phyloP scores from a whole-genome alignment of 345 rosid species.

The Populus alba region DNA sequence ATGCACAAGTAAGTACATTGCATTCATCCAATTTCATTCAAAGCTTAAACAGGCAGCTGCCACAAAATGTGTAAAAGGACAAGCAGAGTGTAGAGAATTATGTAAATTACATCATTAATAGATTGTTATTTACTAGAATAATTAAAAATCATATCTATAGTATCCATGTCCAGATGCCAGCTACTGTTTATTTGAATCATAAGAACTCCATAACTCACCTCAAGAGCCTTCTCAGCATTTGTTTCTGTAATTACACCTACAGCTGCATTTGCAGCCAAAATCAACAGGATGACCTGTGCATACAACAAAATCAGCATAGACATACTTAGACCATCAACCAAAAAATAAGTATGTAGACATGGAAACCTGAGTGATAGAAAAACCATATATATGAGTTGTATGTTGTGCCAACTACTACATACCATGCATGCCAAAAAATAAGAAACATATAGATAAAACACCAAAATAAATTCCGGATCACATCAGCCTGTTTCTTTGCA shows the following conservation, averaged over 20 bases:
- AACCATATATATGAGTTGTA: constrained; percentile 2
- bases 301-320: constrained; percentile 12
- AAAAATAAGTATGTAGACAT: constrained; percentile 12
- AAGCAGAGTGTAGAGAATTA: not conserved
- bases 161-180: not conserved
- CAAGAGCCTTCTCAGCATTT: constrained; percentile 98
- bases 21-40: not conserved
- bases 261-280: constrained; percentile 99
- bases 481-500: not conserved
- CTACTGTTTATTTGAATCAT: constrained; percentile 11
- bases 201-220: constrained; percentile 47
- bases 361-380: not conserved
- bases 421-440: not conserved
- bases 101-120: not conserved
- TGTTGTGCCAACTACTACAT: not conserved
- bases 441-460: not conserved
- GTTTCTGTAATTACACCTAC: constrained; percentile 99
- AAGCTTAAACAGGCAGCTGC: not conserved
- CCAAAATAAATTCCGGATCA: not conserved
- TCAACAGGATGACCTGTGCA: constrained; percentile 80
- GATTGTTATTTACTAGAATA: not conserved
- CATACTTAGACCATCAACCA: not conserved
- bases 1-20: not conserved
- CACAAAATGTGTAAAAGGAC: not conserved
- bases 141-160: not conserved